Conservation (phyloP, 179 eudicot genomes). For the Carnegiea gigantea region DNA sequence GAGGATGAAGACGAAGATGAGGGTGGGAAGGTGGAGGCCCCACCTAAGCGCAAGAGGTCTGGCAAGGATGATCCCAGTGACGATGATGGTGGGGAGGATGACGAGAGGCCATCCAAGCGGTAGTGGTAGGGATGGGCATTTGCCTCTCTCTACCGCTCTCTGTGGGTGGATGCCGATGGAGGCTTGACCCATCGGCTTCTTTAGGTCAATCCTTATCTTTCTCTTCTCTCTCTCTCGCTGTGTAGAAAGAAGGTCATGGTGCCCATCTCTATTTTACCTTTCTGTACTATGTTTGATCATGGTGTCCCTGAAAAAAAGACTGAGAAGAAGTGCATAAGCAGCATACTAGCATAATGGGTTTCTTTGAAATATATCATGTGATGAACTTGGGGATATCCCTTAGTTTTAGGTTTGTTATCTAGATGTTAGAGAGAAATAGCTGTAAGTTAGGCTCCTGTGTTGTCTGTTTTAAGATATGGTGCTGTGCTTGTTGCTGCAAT, state of each 20-base stretch:
- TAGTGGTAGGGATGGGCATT: conserved; percentile 27
- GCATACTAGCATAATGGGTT: background rate
- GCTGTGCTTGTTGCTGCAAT: background rate
- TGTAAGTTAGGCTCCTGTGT: conserved; percentile 11
- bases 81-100: conserved; percentile 64
- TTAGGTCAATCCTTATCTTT: conserved; percentile 24
- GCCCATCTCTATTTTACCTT: conserved; percentile 15
- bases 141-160: conserved; percentile 1
- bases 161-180: conserved; percentile 22
- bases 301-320: background rate
- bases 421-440: conserved; percentile 5
- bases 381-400: conserved; percentile 17
- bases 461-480: background rate
- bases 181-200: conserved; percentile 25
- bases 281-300: conserved; percentile 26
- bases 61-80: conserved; percentile 66
- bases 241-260: conserved; percentile 25
- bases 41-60: conserved; percentile 71
- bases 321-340: conserved; percentile 15
- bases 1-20: conserved; percentile 49
- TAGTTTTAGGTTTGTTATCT: conserved; percentile 13
- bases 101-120: conserved; percentile 79
- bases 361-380: conserved; percentile 15
- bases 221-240: conserved; percentile 19
- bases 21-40: conserved; percentile 52